A percentile compares a stretch with the other conserved stretches of the same genome.
Conservation (phyloP, 805 yeast genomes). For the Ogataea glucozyma region DNA sequence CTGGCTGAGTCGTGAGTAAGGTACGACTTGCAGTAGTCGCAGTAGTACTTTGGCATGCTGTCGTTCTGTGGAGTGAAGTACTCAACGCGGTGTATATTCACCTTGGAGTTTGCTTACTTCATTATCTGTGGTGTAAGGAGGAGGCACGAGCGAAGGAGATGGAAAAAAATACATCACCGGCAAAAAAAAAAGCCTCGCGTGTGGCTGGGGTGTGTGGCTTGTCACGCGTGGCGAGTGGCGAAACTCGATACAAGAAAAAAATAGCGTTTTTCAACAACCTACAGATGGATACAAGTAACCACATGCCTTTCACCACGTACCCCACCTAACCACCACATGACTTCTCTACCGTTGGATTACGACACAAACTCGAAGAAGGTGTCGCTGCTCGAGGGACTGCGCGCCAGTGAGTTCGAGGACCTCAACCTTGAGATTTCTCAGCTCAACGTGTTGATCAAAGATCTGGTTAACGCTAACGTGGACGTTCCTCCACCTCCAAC, state of each 20-base stretch:
- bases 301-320: neutral
- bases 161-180: neutral
- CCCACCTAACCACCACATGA: slow-evolving; percentile 2
- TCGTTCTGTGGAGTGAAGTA: neutral
- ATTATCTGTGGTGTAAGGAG: neutral
- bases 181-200: neutral
- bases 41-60: slow-evolving; percentile 69
- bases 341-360: slow-evolving; percentile 32
- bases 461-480: slow-evolving; percentile 44
- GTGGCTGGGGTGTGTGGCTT: neutral
- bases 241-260: neutral
- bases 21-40: slow-evolving; percentile 82
- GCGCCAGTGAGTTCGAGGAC: slow-evolving; percentile 22
- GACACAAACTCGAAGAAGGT: slow-evolving; percentile 35
- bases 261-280: neutral
- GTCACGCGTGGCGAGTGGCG: neutral
- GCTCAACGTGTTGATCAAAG: slow-evolving; percentile 38
- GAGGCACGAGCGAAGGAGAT: neutral
- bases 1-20: slow-evolving; percentile 87
- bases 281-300: too few relatives aligned
- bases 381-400: slow-evolving; percentile 23
- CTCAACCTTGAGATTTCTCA: slow-evolving; percentile 35
- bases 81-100: too few relatives aligned
- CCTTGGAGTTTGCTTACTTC: too few relatives aligned
- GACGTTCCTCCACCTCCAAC: slow-evolving; percentile 58